Evolutionary conservation across 106 monocot genomes (phyloP), one percentile per base, ranked within the genome.

Genomic region (Dactylorhiza incarnata): DNA sequence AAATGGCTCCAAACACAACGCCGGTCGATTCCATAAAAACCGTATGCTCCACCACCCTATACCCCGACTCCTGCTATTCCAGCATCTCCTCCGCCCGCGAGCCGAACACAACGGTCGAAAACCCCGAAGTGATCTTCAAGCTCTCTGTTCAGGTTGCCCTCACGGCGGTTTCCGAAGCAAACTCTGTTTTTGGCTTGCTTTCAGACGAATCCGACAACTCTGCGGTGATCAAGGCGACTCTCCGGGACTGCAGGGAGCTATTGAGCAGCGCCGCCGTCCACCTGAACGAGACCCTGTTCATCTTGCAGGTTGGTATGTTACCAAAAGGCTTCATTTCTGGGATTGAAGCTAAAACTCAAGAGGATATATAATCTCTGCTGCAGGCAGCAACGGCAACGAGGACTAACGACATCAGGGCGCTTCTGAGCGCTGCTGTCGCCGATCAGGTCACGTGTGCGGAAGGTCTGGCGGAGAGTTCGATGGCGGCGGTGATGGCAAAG

Each of bases 1-100:
- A 1, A 7, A 25, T 5, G 0, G 19, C 19, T 9, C 45, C 69
- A 5, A 10, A 58, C 0, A 13, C 58, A 8, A 49, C 79, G 11
- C 3, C 22, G 6, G 55, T 50, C 26, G 44, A 17, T 6, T 56
- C 77, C 4, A 49, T 58, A 45, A 56, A 69, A 19, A 71, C 84
- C 17, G 75, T 84, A 3, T 89, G 89, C 78, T 53, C 8, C 67
- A 29, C 29, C 25, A 74, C 84, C 5, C 47, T 49, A 26, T 78
- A 87, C 23, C 86, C 84, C 6, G 73, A 80, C 23, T 76, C 82
- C 20, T 90, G 90, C 77, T 84, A 49, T 74, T 81, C 84, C 9
- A 87, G 81, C 78, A 48, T 90, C 48, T 48, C 68, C 15, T 70
- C 90, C 3, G 81, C 73, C 26, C 48, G 47, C 45, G 68, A 37